Conservation (phyloP, 805 yeast species). For the Saturnispora zaruensis region DNA sequence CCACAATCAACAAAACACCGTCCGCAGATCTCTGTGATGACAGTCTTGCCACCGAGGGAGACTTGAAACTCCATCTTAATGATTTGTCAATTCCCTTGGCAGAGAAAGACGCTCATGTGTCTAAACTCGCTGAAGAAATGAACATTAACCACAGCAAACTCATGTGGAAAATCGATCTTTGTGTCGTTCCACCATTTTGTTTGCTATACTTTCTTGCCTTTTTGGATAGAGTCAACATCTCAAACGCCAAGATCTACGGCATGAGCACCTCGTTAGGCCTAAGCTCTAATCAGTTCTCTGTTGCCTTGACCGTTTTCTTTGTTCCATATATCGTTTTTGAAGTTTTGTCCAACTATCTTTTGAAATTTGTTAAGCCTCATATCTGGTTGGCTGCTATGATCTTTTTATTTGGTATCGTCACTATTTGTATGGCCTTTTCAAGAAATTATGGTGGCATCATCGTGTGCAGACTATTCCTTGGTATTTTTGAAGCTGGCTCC, state of each 20-base stretch:
- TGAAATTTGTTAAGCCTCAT: slow-evolving; percentile 55
- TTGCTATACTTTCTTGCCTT: slow-evolving; percentile 67
- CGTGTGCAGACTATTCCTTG: slow-evolving; percentile 57
- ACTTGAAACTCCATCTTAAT: background rate
- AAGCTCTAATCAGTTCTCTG: slow-evolving; percentile 51
- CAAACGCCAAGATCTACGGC: slow-evolving; percentile 73
- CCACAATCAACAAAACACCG: background rate
- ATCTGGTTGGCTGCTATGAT: slow-evolving; percentile 54
- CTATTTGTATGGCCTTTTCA: slow-evolving; percentile 60
- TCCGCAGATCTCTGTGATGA: background rate
- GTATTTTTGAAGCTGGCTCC: slow-evolving; percentile 61
- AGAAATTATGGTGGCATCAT: slow-evolving; percentile 49
- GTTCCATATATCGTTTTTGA: slow-evolving; percentile 63
- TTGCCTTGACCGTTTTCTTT: slow-evolving; percentile 60
- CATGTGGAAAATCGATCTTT: slow-evolving; percentile 56
- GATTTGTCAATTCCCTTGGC: slow-evolving; percentile 16
- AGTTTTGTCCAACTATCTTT: slow-evolving; percentile 51
- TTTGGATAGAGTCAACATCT: slow-evolving; percentile 73
- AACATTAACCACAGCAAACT: slow-evolving; percentile 48
- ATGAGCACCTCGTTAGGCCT: slow-evolving; percentile 47
- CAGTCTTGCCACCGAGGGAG: background rate
- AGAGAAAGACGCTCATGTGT: slow-evolving; percentile 25
- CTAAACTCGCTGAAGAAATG: slow-evolving; percentile 32
- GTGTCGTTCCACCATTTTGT: slow-evolving; percentile 72
- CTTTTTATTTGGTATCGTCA: slow-evolving; percentile 52